Base-by-base conservation (phyloP, 768 basidiomycete genomes). In the Pleurotus cornucopiae region DNA sequence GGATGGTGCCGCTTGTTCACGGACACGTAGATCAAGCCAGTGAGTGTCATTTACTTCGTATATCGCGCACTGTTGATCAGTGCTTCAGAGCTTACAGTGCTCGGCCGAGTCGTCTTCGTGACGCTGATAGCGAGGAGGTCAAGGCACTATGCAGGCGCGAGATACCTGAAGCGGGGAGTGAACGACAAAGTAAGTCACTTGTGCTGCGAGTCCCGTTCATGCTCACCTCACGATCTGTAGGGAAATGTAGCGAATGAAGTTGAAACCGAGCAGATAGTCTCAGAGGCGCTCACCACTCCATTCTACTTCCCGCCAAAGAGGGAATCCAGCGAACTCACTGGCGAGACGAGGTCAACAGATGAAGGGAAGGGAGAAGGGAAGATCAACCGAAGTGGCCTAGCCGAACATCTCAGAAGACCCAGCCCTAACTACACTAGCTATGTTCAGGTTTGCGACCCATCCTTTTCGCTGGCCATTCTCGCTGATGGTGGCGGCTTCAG, bases 21-120 rank as follows among this genome's bases (percentile, higher is more conserved):
- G 97, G 97, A 0, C 95, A 96, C 66, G 91, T 98, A 11, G 96
- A 98, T 64, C 97, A 99, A 84, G 94, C 96, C 26, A 98, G 96
- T 97, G 60, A 64, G 94, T 60, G 4, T 30, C 38, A 46, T 23
- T 40, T 16, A 51, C 45, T 58, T 52, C 5, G 49, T 25, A 13
- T 4, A 18, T 39, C 23, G 40, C 55, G 4, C 20, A 34, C 9
- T 16, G 9, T 21, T 26, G 26, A 14, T 11, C n/a, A 9, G 7
- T 26, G n/a, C 5, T 39, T 48, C 12, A 99, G 96, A 98, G 67
- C 73, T 98, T 46, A 91, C 89, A 1, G 89, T 98, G 5, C 81
- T 96, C 12, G 89, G 94, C 6, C 85, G 95, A 4, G 86, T 94
- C 13, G 77, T 98, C 13, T 98, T 94, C 66, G 83, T 98, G 9